phyloP scores from a whole-genome alignment of 1,284 basidiomycete genomes.

The Austroboletus olivaceoglutinosus region DNA sequence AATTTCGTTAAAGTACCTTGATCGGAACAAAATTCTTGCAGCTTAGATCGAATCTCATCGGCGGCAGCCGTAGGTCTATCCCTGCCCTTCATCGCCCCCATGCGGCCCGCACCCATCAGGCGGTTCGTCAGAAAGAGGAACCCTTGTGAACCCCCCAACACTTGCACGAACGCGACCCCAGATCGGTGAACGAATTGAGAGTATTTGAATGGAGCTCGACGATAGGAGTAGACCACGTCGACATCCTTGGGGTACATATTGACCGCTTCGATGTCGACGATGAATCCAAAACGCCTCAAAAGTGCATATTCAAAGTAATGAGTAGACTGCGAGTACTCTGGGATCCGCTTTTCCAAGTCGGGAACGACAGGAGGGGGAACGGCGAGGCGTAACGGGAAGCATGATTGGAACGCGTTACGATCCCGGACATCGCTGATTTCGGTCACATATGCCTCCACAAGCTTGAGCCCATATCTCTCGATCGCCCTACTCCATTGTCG shows the following conservation, averaged over 20 bases:
- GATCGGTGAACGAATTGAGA: conserved; percentile 89
- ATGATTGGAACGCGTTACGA: conserved; percentile 86
- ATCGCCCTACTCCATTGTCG: conserved; percentile 83
- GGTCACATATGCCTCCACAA: conserved; percentile 90
- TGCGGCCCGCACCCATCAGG: conserved; percentile 65
- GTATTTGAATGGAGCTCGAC: conserved; percentile 71
- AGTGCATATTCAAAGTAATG: conserved; percentile 84
- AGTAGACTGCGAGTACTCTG: conserved; percentile 58
- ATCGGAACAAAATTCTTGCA: conserved; percentile 71
- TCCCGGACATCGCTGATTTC: conserved; percentile 81
- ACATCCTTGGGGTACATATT: conserved; percentile 74
- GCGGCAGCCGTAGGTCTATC: conserved; percentile 50
- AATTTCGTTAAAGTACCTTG: conserved; percentile 53
- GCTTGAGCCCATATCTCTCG: conserved; percentile 87
- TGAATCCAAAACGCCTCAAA: conserved; percentile 74
- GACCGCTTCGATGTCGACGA: conserved; percentile 83
- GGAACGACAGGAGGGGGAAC: conserved; percentile 70
- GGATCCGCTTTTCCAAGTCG: conserved; percentile 65
- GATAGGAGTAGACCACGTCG: conserved; percentile 88
- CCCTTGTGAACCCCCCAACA: conserved; percentile 73
- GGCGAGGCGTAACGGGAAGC: conserved; percentile 76
- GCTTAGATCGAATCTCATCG: conserved; percentile 57
- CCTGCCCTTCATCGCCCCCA: conserved; percentile 54
- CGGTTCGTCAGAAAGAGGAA: conserved; percentile 89
- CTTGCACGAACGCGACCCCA: conserved; percentile 85